These are phyloP conservation scores for Cladosporium oxysporum DNA, from an alignment of 2,329 filamentous ascomycete genomes.

Conservation along the genomic window DNA sequence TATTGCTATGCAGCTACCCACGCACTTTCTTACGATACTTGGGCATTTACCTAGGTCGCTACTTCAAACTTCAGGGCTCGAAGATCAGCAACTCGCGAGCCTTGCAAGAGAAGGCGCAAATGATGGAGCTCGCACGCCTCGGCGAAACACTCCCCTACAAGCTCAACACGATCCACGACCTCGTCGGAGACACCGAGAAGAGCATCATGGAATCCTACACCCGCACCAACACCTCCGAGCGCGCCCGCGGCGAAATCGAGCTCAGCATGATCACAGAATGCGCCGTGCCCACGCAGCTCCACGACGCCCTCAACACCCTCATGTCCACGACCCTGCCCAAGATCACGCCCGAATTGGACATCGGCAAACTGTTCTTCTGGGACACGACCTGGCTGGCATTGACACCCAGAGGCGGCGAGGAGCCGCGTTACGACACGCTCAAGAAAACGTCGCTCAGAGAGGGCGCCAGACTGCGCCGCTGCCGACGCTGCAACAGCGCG, in stretches of 20 bases:
- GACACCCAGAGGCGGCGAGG: constrained; percentile 30
- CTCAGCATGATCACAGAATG: constrained; percentile 56
- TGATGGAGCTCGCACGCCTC: constrained; percentile 55
- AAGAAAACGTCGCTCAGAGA: constrained; percentile 51
- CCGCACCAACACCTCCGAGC: constrained; percentile 45
- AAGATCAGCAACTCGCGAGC: constrained; percentile 24
- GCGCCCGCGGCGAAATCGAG: constrained; percentile 52
- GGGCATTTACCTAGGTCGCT: constrained; percentile 60
- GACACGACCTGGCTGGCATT: constrained; percentile 71
- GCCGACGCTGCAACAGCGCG: constrained; percentile 47
- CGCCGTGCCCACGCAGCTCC: constrained; percentile 53
- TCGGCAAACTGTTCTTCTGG: constrained; percentile 69
- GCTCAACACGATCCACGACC: constrained; percentile 48
- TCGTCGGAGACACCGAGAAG: constrained; percentile 62
- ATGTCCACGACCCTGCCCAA: constrained; percentile 54
- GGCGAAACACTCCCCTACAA: constrained; percentile 50
- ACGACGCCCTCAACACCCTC: constrained; percentile 50
- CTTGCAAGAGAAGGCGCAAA: constrained; percentile 56
- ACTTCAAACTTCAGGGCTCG: constrained; percentile 26
- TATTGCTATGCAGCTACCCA: constrained; percentile 73
- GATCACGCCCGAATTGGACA: constrained; percentile 63
- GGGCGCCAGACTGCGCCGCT: constrained; percentile 40
- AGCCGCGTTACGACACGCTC: constrained; percentile 60
- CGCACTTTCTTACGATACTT: constrained; percentile 70
- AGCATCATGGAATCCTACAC: constrained; percentile 63